Conservation (phyloP, 202 grass and related monocot genomes). For the Thinopyrum obtusiflorum region DNA sequence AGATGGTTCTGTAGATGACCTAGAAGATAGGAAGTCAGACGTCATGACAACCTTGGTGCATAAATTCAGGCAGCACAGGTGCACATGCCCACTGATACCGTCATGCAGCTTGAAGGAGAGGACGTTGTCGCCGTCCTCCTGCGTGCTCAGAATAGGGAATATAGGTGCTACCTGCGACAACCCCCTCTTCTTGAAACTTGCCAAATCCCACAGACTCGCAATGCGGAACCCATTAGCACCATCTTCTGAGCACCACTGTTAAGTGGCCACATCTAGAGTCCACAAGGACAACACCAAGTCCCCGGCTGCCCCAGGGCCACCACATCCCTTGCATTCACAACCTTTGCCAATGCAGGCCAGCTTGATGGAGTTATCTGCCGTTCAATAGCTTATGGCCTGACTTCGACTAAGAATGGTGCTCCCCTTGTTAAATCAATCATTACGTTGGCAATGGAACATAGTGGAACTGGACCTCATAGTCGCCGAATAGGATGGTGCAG, state of each 20-base stretch:
- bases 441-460: too few relatives aligned
- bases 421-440: too few relatives aligned
- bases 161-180: not conserved
- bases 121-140: not conserved
- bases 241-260: not conserved
- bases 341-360: not conserved
- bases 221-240: not conserved
- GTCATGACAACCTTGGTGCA: not conserved
- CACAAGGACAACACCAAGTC: not conserved
- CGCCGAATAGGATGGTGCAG: too few relatives aligned
- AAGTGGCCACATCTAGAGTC: not conserved
- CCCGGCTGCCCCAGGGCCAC: not conserved
- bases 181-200: not conserved
- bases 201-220: not conserved
- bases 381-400: too few relatives aligned
- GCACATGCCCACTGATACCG: not conserved
- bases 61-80: not conserved
- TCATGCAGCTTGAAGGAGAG: not conserved
- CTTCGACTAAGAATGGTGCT: too few relatives aligned
- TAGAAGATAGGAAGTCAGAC: not conserved
- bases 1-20: not conserved
- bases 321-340: not conserved
- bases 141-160: not conserved
- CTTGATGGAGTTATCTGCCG: not conserved
- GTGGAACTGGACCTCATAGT: too few relatives aligned